These are phyloP conservation scores for Lichtheimia ornata DNA, from an alignment of 371 early-diverging fungal genomes.

Conservation along the genomic window DNA sequence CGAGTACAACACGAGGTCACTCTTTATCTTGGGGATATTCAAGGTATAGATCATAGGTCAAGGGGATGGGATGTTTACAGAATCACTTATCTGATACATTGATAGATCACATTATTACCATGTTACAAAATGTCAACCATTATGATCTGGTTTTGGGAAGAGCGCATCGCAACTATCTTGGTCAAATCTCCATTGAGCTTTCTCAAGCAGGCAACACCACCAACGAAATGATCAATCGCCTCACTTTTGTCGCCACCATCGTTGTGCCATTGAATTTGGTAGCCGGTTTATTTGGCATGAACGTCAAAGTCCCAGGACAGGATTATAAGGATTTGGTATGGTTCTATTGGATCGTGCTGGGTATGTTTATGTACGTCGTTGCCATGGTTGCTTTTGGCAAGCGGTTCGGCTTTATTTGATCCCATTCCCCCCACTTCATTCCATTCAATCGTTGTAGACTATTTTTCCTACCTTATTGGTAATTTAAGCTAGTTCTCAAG, in stretches of 20 bases:
- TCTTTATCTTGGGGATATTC: slow-evolving; percentile 90
- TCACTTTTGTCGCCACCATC: slow-evolving; percentile 91
- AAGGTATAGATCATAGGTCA: slow-evolving; percentile 50
- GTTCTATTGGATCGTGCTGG: slow-evolving; percentile 77
- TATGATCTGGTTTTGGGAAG: slow-evolving; percentile 89
- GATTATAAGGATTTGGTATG: slow-evolving; percentile 63
- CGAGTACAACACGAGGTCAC: slow-evolving; percentile 52
- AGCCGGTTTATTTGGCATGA: slow-evolving; percentile 79
- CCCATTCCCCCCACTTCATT: background rate
- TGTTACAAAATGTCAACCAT: slow-evolving; percentile 89
- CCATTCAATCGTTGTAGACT: background rate
- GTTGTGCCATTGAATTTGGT: slow-evolving; percentile 88
- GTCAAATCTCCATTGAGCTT: slow-evolving; percentile 94
- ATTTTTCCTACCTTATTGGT: too few species aligned
- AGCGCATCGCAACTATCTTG: slow-evolving; percentile 93
- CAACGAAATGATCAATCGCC: slow-evolving; percentile 87
- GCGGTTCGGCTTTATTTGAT: slow-evolving; percentile 23
- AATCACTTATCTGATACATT: background rate
- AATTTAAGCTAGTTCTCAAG: too few species aligned
- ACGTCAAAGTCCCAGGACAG: slow-evolving; percentile 85
- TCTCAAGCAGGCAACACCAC: slow-evolving; percentile 92
- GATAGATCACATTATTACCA: slow-evolving; percentile 91
- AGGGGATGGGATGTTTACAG: background rate
- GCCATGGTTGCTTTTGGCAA: slow-evolving; percentile 43
- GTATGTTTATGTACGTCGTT: slow-evolving; percentile 49